Base-by-base conservation (phyloP, 805 yeast genomes). In the Kodamaea leandrae region DNA sequence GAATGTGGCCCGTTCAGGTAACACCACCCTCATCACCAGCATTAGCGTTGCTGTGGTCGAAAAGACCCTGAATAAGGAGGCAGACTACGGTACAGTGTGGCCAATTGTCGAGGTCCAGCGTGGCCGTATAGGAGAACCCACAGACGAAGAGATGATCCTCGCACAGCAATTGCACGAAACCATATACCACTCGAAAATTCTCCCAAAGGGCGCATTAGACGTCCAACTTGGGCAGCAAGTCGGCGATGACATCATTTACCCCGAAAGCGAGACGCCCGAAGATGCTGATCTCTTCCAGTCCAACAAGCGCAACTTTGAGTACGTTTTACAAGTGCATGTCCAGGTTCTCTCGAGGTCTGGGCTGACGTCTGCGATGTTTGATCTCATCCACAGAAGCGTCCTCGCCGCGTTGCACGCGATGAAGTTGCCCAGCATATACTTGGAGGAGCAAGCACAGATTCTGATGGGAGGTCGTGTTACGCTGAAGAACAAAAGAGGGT, bases 271-370 rank as follows among this genome's bases (percentile, higher is more conserved):
- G 40, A 17, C 17, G 33, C 9, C 6, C 6, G 25, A 21, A 21
- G 25, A 21, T 21, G 25, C 10, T 6, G 25, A 21, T 21, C 51
- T 50, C 27, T 48, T 38, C 34, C 32, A 43, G 28, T 41, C 56
- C 34, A 13, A 16, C 10, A 54, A 52, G 41, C 44, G 49, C 34
- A 54, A 51, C 42, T 45, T 50, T 27, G 39, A 40, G 28, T 40
- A 35, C 14, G 43, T 40, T 10, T 60, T 90, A 23, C 79, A 80
- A 54, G 90, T 91, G 3, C 79, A 80, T 50, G 69, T 88, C 29
- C 81, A 83, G 50, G 88, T 89, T 0, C 82, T 86, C 50, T 82
- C 91, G 36, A 76, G 93, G 43, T 72, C 86, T 1, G 96, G 96
- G 0, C 37, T 45, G 17, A 46, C 49, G 5, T 48, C 52, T 15